phyloP scores from a whole-genome alignment of 1,284 basidiomycete species.

The Mycosarcoma mackinlayi region DNA sequence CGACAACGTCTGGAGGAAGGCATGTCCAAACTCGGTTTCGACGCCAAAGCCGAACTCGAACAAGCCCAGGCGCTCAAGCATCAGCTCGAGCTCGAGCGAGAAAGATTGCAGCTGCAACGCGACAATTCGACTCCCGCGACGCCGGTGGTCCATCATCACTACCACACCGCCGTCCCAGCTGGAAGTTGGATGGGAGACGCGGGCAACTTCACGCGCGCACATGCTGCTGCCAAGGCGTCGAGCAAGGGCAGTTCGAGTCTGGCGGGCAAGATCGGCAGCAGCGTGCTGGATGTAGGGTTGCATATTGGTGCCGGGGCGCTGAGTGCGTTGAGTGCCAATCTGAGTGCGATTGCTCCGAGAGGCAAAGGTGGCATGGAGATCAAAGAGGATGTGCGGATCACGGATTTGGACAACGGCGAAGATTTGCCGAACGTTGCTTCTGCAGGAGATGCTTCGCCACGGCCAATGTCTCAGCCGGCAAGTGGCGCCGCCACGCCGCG shows the following conservation, averaged over 20 bases:
- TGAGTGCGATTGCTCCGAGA: slow-evolving; percentile 36
- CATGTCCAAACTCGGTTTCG: slow-evolving; percentile 43
- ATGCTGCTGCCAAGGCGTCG: slow-evolving; percentile 34
- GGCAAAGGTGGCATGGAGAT: background rate
- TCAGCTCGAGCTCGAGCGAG: slow-evolving; percentile 34
- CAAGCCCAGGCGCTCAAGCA: slow-evolving; percentile 35
- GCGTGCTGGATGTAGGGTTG: slow-evolving; percentile 39
- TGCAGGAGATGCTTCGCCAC: background rate
- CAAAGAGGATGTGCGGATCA: slow-evolving; percentile 32
- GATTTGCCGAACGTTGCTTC: slow-evolving; percentile 12
- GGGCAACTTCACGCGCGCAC: slow-evolving; percentile 27
- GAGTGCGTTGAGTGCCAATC: slow-evolving; percentile 32
- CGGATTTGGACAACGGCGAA: slow-evolving; percentile 41
- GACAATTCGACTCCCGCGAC: slow-evolving; percentile 1
- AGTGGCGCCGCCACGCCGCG: slow-evolving; percentile 29
- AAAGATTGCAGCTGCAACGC: slow-evolving; percentile 20
- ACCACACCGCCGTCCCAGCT: slow-evolving; percentile 22
- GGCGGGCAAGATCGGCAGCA: slow-evolving; percentile 38
- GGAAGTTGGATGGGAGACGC: slow-evolving; percentile 5
- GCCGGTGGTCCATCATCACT: slow-evolving; percentile 39
- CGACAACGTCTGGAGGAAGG: slow-evolving; percentile 41
- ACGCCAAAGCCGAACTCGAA: slow-evolving; percentile 36
- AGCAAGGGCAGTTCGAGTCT: slow-evolving; percentile 6
- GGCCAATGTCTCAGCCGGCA: slow-evolving; percentile 11
- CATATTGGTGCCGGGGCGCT: slow-evolving; percentile 45